A percentile compares a stretch with the other conserved stretches of the same genome.
phyloP scores from a whole-genome alignment of 116 monocot species.

The Iris pallida region DNA sequence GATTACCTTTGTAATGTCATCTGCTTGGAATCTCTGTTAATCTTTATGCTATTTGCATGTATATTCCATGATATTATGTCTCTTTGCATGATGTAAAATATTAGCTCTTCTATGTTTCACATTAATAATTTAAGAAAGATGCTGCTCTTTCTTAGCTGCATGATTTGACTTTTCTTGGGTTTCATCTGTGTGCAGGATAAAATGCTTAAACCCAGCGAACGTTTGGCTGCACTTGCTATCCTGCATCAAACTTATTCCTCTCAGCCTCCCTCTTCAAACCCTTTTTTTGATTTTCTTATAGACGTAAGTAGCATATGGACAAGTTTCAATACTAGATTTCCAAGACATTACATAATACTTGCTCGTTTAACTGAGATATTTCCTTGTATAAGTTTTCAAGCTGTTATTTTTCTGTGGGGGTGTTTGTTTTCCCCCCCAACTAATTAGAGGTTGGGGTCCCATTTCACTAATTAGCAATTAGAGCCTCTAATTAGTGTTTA shows the following conservation, averaged over 20 bases:
- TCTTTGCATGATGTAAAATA: background rate
- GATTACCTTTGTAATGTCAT: too few relatives aligned
- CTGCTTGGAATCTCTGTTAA: too few relatives aligned
- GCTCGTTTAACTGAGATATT: too few relatives aligned
- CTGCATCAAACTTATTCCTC: constrained; percentile 66
- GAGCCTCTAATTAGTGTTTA: too few relatives aligned
- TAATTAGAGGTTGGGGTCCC: too few relatives aligned
- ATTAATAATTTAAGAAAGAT: background rate
- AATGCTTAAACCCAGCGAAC: constrained; percentile 52
- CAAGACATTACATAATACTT: background rate
- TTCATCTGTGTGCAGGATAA: constrained; percentile 59
- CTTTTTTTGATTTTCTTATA: constrained; percentile 62
- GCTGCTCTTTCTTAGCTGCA: background rate
- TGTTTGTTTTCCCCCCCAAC: too few relatives aligned
- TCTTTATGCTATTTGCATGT: too few relatives aligned
- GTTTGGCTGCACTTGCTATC: constrained; percentile 62
- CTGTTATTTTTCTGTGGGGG: too few relatives aligned
- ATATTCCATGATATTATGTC: background rate
- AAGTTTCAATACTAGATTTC: background rate
- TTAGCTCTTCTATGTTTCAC: background rate
- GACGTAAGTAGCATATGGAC: constrained; percentile 42
- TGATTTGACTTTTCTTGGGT: background rate
- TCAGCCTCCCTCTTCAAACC: constrained; percentile 49
- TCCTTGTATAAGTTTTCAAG: too few relatives aligned
- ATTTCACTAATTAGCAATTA: too few relatives aligned